Evolutionary conservation across 208 protist species (phyloP), one percentile per base, ranked within the genome.

Genomic region (Trypanosoma avium): DNA sequence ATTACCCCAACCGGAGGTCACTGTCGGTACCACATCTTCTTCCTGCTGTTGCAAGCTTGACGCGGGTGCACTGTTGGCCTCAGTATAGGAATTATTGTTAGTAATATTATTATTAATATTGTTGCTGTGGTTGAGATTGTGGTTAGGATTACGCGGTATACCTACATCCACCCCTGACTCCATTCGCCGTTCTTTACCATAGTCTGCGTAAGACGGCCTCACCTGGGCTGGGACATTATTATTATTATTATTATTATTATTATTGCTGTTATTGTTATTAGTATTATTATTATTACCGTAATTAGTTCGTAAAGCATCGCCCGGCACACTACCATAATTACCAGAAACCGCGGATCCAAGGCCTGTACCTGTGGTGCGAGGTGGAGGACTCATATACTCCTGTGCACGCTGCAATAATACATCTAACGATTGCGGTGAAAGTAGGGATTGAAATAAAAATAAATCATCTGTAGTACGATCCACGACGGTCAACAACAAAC

Each of bases 401-500:
- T 86, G 62, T 0, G 81, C 75, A 24, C 56, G 68, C 46, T 74
- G 70, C 12, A 84, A 67, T 26, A 87, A 66, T 24, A 76, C 46
- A 7, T 70, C 62, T n/a, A 90, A 67, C 15, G 74, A 59, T 1
- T 62, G 46, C 13, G 59, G 61, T n/a, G 73, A 84, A 0, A 86
- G 61, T 17, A 86, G 46, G 21, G 70, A 79, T 27, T 71, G 53
- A 54, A 92, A 92, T 13, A 88, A 67, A 38, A 64, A 64, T 17
- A 64, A 32, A 22, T 74, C 61, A 58, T 63, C 43, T 15, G 63
- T 53, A 62, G 54, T 65, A 38, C 32, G 21, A 10, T 79, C 50
- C 30, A 88, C 84, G 38, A 65, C 65, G 27, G 75, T 47, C 10
- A 83, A 72, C 30, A 84, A 56, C 24, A 67, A 47, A 15, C 67